Base-by-base conservation (phyloP, 192 early-diverging fungal genomes). In the Rhizophagus clarus region DNA sequence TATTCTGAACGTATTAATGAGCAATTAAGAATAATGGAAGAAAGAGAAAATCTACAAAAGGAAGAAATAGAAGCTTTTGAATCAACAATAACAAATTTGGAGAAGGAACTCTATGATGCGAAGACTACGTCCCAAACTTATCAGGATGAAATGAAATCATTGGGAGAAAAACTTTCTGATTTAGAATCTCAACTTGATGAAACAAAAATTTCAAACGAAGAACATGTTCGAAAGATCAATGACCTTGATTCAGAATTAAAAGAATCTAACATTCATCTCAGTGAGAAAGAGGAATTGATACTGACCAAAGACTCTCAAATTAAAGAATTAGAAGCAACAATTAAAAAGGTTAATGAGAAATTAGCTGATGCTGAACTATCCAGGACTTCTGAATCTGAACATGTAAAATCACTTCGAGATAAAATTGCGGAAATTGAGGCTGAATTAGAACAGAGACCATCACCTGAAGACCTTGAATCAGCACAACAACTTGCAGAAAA, bases 121-220 rank as follows among this genome's bases (percentile, higher is more conserved):
- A 74, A 60, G 32, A 47, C 20, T 15, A 22, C 8, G 7, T 69
- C 67, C 9, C 20, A 22, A 37, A 17, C 17, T 6, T 56, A 62
- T 45, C 56, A 75, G n/a, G 56, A 61, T 29, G 37, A 11, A 20
- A 61, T 75, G 22, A 34, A 20, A 20, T 17, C 56, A 8, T n/a
- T 75, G 11, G 29, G 51, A 32, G 74, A 76, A 61, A 26, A 76
- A 40, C 15, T 76, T 47, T n/a, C 28, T 32, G 22, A 32, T 61
- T 24, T 76, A 14, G 34, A 76, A 40, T n/a, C 74, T 26, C 56
- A 76, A 76, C 60, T 76, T 61, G 42, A 22, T 34, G 74, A 61
- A 62, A 15, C 74, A 24, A 62, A 37, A 62, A 32, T 9, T 37
- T 32, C n/a, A 37, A 49, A 40, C n/a, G 60, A 62, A 26, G 62